Conservation (phyloP, 1,284 basidiomycete genomes). For the Microbotryum scabiosae region DNA sequence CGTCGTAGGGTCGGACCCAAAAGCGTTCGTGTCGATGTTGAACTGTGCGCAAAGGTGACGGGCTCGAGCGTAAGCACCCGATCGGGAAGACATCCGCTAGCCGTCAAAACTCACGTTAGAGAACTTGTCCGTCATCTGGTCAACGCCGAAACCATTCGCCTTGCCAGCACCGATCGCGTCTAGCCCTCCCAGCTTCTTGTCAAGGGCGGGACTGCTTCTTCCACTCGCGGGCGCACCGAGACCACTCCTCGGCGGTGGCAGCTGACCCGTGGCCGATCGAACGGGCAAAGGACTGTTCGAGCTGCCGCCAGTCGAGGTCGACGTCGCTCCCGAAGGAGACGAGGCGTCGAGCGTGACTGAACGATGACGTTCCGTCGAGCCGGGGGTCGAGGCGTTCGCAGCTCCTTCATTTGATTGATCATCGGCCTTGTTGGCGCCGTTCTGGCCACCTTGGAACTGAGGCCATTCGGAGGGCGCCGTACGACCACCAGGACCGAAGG, state of each 20-base stretch:
- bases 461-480: constrained; percentile 62
- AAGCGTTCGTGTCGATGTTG: constrained; percentile 44
- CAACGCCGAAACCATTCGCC: constrained; percentile 13
- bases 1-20: constrained; percentile 2
- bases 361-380: constrained; percentile 12
- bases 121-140: constrained; percentile 29
- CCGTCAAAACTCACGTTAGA: constrained; percentile 15
- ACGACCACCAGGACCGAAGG: constrained; percentile 42
- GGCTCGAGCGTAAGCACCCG: not conserved
- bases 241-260: constrained; percentile 10
- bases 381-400: constrained; percentile 2
- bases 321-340: constrained; percentile 1
- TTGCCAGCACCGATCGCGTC: constrained; percentile 1
- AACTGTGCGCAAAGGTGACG: constrained; percentile 7
- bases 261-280: constrained; percentile 1
- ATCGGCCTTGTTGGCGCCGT: no score
- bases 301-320: constrained; percentile 8
- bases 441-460: constrained; percentile 51
- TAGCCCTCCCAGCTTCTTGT: constrained; percentile 11
- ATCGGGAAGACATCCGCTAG: not conserved
- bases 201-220: constrained; percentile 4
- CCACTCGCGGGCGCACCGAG: constrained; percentile 5
- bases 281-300: constrained; percentile 2
- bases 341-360: constrained; percentile 13
- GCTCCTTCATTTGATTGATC: constrained; percentile 4